Base-by-base conservation (phyloP, 352 stramenopile species). In the Globisporangium alternatum region DNA sequence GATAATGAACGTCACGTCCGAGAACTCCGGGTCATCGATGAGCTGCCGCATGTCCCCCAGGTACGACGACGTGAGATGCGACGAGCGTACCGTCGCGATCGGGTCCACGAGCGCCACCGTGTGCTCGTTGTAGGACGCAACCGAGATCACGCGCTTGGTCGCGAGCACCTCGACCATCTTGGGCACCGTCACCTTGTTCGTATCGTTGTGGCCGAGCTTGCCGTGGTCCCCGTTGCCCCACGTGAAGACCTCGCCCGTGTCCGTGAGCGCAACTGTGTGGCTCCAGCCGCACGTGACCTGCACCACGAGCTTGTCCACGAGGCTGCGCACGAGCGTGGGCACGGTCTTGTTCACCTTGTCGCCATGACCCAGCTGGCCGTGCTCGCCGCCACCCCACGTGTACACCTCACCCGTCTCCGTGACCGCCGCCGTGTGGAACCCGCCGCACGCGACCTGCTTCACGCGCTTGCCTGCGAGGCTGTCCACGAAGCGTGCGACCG, bases 51-150 rank as follows among this genome's bases (percentile, higher is more conserved):
- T 95, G 65, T 98, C 88, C n/a, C 77, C 74, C 43, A 93, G 60
- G 56, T 95, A 95, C 48, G 88, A 94, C 58, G 87, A 97, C 43
- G 80, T 93, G 21, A 95, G 71, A 62, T 93, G 74, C 19, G 81
- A 91, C 21, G 86, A 80, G 25, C 83, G 86, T n/a, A 91, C 66
- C 12, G 80, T 90, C 13, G 82, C 87, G 53, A 92, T 72, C 1
- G 88, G 86, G 41, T 96, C 87, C 39, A 94, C 91, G 2, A 99
- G 78, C 30, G 93, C 95, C 4, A 97, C 91, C 5, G 96, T 99
- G 75, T 99, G 96, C 62, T 99, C 96, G 65, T 99, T 99, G 82
- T 99, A 99, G n/a, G 93, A 98, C 25, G 96, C 95, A 9, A 99
- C 89, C 33, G 89, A 86, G n/a, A 98, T 87, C n/a, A 99, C 95